Evolutionary conservation across 2,329 filamentous ascomycete genomes (phyloP), one percentile per base, ranked within the genome.

Genomic region (Fusarium sp.): DNA sequence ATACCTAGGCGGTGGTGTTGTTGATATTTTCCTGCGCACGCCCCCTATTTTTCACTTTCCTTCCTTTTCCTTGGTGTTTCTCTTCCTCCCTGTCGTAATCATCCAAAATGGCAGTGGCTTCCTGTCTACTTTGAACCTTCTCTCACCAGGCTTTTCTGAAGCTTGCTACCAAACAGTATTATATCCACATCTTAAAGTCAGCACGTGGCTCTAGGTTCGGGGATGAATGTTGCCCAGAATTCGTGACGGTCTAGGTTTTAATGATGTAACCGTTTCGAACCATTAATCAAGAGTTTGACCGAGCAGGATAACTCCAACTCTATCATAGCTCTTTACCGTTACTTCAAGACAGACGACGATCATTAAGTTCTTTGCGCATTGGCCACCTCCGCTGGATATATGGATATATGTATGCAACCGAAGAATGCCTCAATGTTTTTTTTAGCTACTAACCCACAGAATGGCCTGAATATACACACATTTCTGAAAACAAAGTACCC

Each of bases 1-100:
- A 6, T n/a, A n/a, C 34, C 34, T 34, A 37, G 34, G 10, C n/a
- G 34, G 7, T 25, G 18, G n/a, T 42, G 48, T 9, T 37, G 24
- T 16, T 40, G 48, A 57, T 65, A 14, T 51, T 25, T 37, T 34
- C 20, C 22, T 25, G 12, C 34, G 57, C 61, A 70, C 67, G 48
- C 61, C 67, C 51, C 34, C 40, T 64, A 58, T 20, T 49, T 49
- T 45, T 29, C 37, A 40, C 46, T 27, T 52, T 22, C 18, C 20
- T 37, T 51, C 7, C 24, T 22, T 41, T 29, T 16, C 27, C 49
- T 40, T 20, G 24, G 6, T 37, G 9, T 16, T 27, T 41, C 24
- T 10, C n/a, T 47, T 24, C 30, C 34, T 57, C 47, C 56, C 48
- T 61, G 27, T 51, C 41, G 42, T 44, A 32, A 40, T 57, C 52